phyloP scores from a whole-genome alignment of 768 basidiomycete genomes.

The Boletus fagicola region DNA sequence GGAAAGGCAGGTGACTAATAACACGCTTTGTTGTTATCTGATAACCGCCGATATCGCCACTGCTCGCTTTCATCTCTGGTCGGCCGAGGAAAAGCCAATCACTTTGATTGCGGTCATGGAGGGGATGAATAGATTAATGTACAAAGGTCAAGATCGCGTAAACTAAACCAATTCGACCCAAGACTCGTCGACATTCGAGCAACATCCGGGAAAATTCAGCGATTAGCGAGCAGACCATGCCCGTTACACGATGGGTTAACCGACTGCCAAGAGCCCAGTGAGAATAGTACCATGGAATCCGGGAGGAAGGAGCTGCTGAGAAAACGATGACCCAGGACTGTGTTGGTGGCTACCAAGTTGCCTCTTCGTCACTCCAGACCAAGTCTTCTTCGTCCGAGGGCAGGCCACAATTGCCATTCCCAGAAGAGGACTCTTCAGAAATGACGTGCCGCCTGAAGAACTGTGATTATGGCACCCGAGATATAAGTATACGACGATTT shows the following conservation, averaged over 20 bases:
- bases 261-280: background rate
- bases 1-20: background rate
- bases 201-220: background rate
- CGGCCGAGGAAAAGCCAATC: background rate
- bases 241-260: background rate
- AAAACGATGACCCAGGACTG: background rate
- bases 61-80: background rate
- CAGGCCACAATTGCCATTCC: slow-evolving; percentile 45
- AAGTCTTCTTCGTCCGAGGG: slow-evolving; percentile 52
- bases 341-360: slow-evolving; percentile 8
- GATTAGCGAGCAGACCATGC: background rate
- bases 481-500: background rate
- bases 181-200: background rate
- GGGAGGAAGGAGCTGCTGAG: background rate
- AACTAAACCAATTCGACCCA: background rate
- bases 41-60: slow-evolving; percentile 2
- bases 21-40: slow-evolving; percentile 6
- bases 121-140: background rate
- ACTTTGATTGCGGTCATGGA: background rate
- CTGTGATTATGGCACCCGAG: background rate
- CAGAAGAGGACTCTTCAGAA: slow-evolving; percentile 10
- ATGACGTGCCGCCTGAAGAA: slow-evolving; percentile 29
- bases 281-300: no score
- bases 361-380: slow-evolving; percentile 52
- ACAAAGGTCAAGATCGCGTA: background rate